Percentiles rank a stretch among this genome's conserved stretches.
phyloP scores from a whole-genome alignment of 768 basidiomycete genomes.

The Termitomyces eurrhizus region DNA sequence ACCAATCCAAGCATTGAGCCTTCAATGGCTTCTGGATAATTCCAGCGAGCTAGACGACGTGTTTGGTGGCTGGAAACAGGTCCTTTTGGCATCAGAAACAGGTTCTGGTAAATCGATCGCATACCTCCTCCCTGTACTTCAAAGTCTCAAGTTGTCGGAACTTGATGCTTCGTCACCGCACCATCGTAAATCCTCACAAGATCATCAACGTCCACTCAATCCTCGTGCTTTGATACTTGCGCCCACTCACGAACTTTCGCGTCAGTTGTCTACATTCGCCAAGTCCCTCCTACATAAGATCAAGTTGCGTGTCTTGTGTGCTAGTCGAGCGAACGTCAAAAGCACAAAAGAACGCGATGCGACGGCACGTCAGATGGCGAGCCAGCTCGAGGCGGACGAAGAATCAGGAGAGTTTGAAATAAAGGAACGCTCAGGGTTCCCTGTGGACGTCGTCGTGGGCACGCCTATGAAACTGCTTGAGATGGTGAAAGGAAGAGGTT shows the following conservation, averaged over 20 bases:
- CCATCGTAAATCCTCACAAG: conserved; percentile 6
- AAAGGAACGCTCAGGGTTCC: conserved; percentile 16
- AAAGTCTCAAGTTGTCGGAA: conserved; percentile 71
- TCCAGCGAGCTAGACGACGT: conserved; percentile 10
- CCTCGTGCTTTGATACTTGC: conserved; percentile 82
- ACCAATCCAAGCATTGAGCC: conserved; percentile 71
- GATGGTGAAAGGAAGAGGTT: conserved; percentile 50
- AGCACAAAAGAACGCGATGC: conserved; percentile 25
- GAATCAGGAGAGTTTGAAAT: conserved; percentile 20
- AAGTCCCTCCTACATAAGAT: conserved; percentile 71
- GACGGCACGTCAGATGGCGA: conserved; percentile 49
- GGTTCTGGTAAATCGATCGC: conserved; percentile 92
- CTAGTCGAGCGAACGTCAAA: conserved; percentile 55
- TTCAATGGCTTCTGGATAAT: conserved; percentile 56
- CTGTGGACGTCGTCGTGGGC: conserved; percentile 55
- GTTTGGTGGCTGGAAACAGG: conserved; percentile 37
- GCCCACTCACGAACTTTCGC: conserved; percentile 85
- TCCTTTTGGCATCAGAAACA: conserved; percentile 82
- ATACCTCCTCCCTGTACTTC: conserved; percentile 81
- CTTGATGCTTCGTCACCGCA: conserved; percentile 12
- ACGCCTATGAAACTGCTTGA: conserved; percentile 65
- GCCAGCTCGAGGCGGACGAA: conserved; percentile 25
- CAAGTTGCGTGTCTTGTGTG: conserved; percentile 74
- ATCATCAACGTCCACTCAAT: conserved; percentile 34
- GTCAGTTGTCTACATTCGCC: conserved; percentile 73